These are phyloP conservation scores for Russula griseocarnosa DNA, from an alignment of 768 basidiomycete species.

Conservation along the genomic window DNA sequence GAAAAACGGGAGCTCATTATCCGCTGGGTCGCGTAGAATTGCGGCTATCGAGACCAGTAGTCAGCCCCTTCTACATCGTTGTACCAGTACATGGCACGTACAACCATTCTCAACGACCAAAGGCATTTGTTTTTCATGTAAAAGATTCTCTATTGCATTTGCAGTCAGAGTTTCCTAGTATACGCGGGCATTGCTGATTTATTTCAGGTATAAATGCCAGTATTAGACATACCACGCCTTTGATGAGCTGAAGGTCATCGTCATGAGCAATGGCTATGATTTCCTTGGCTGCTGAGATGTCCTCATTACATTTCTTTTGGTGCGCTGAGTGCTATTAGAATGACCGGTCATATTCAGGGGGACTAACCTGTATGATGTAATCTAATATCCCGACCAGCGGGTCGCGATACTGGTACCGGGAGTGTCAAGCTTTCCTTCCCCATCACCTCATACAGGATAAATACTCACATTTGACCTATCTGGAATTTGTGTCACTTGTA, in stretches of 20 bases:
- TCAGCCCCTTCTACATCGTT: background rate
- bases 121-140: background rate
- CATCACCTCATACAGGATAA: background rate
- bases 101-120: slow-evolving; percentile 12
- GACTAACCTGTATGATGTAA: slow-evolving; percentile 17
- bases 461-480: background rate
- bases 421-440: background rate
- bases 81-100: background rate
- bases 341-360: background rate
- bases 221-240: too few species aligned
- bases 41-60: background rate
- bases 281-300: background rate
- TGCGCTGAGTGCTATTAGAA: background rate
- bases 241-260: slow-evolving; percentile 3
- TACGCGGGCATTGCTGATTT: too few species aligned
- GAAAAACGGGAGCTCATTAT: background rate
- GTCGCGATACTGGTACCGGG: slow-evolving; percentile 7
- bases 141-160: background rate
- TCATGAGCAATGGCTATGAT: slow-evolving; percentile 22
- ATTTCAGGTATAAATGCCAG: background rate
- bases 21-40: background rate
- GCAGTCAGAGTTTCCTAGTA: slow-evolving; percentile 13
- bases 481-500: background rate
- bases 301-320: too few species aligned
- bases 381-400: slow-evolving; percentile 16